Conservation (phyloP, 129 eudicot genomes). For the Artemisia tridentata region DNA sequence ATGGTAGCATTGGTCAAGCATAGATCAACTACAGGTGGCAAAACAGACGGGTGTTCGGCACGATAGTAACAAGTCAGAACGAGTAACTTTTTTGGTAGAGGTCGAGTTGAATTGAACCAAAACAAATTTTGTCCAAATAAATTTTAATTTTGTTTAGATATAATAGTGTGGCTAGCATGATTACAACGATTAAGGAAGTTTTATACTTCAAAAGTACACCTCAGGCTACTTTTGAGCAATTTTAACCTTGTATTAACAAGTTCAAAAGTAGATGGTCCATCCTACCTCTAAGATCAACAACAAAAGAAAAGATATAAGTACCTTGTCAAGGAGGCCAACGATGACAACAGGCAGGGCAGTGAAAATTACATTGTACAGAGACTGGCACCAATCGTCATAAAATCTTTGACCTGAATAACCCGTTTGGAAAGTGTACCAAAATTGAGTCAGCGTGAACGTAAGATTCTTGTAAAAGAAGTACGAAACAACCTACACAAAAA, state of each 20-base stretch:
- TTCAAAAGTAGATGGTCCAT: not conserved
- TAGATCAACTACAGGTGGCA: too few species aligned
- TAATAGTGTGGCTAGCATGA: not conserved
- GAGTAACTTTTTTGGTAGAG: not conserved
- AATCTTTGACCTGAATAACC: slow-evolving; percentile 97
- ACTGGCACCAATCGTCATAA: slow-evolving; percentile 97
- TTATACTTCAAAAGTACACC: too few species aligned
- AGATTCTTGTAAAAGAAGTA: slow-evolving; percentile 97
- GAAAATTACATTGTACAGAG: slow-evolving; percentile 88
- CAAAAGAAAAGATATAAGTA: slow-evolving; percentile 14
- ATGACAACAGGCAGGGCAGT: slow-evolving; percentile 91
- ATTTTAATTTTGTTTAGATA: not conserved
- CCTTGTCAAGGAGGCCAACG: slow-evolving; percentile 94
- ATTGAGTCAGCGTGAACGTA: slow-evolving; percentile 87
- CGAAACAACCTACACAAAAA: slow-evolving; percentile 70
- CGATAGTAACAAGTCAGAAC: too few species aligned
- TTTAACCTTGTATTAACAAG: not conserved
- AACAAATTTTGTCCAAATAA: not conserved
- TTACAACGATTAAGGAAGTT: not conserved
- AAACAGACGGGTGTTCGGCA: too few species aligned
- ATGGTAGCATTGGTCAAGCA: not conserved
- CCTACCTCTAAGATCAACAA: not conserved
- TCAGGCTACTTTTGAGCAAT: not conserved
- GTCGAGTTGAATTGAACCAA: not conserved
- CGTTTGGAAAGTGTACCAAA: slow-evolving; percentile 93